Base-by-base conservation (phyloP, 139 green algal species). In the Chlamydomonas eustigma region DNA sequence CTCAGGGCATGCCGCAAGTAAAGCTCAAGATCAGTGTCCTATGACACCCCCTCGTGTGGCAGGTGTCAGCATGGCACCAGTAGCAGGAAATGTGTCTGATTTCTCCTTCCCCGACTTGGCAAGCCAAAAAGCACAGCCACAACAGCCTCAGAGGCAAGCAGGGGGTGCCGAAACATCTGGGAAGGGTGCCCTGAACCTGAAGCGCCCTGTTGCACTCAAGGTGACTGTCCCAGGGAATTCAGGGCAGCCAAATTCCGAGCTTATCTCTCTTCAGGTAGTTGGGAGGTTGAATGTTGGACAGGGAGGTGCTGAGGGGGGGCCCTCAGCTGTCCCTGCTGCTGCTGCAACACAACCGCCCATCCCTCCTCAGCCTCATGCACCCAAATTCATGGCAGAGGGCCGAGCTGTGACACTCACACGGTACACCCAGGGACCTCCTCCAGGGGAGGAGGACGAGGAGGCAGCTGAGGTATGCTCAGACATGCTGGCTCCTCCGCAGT, bases 331-430 rank as follows among this genome's bases (percentile, higher is more conserved):
- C 5, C 2, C 2, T 33, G 64, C 30, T 39, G 51, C 1, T 52
- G 52, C 3, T 24, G 25, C 33, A 2, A n/a, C n/a, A n/a, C n/a
- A n/a, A n/a, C n/a, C n/a, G n/a, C n/a, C n/a, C n/a, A n/a, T n/a
- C n/a, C n/a, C n/a, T n/a, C n/a, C n/a, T n/a, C n/a, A n/a, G n/a
- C n/a, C n/a, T n/a, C n/a, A n/a, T n/a, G n/a, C n/a, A n/a, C n/a
- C n/a, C n/a, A 1, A 52, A 37, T 67, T 84, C 0, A 68, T 76
- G 25, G 79, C 79, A 2, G 74, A 84, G 58, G 79, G 79, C 0
- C 68, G 68, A 18, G 58, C 74, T 2, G 2, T 77, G 51, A 68
- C 24, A 25, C 37, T 65, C 8, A 50, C 12, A 3, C 65, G 65
- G 6, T 18, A 31, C 6, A 22, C 33, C 52, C 36, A n/a, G 32